A percentile compares a stretch with the other conserved stretches of the same genome.
Evolutionary conservation across 306 rosid species (phyloP).

Genomic region (Rosa lucieae): DNA sequence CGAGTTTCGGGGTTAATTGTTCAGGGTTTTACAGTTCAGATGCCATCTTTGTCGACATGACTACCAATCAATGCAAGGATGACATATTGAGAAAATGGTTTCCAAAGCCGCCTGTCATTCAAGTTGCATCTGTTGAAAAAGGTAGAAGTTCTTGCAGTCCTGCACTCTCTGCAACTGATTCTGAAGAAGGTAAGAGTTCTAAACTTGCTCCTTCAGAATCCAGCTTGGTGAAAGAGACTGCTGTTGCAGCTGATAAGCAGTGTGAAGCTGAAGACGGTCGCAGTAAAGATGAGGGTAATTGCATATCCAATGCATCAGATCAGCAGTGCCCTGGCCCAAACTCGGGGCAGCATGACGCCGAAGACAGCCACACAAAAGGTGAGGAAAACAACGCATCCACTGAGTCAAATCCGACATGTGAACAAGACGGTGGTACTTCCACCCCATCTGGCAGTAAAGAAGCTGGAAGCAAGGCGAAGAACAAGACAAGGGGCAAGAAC

Average conservation of each 20-base stretch:
- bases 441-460: background rate
- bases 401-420: background rate
- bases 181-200: background rate
- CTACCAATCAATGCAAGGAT: conserved; percentile 8
- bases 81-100: conserved; percentile 29
- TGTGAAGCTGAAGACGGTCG: background rate
- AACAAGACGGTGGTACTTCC: background rate
- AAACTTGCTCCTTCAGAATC: conserved; percentile 16
- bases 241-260: background rate
- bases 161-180: conserved; percentile 13
- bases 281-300: background rate
- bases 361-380: background rate
- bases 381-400: background rate
- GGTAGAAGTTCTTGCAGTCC: conserved; percentile 7
- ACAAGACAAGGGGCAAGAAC: background rate
- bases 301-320: background rate
- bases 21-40: conserved; percentile 24
- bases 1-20: conserved; percentile 19
- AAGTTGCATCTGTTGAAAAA: conserved; percentile 1
- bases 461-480: background rate
- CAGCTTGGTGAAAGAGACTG: background rate
- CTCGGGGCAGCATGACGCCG: background rate
- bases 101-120: conserved; percentile 1
- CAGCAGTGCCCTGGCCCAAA: background rate
- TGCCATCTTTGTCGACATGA: conserved; percentile 45